Base-by-base conservation (phyloP, 257 asterid species). In the Solanum neorickii region DNA sequence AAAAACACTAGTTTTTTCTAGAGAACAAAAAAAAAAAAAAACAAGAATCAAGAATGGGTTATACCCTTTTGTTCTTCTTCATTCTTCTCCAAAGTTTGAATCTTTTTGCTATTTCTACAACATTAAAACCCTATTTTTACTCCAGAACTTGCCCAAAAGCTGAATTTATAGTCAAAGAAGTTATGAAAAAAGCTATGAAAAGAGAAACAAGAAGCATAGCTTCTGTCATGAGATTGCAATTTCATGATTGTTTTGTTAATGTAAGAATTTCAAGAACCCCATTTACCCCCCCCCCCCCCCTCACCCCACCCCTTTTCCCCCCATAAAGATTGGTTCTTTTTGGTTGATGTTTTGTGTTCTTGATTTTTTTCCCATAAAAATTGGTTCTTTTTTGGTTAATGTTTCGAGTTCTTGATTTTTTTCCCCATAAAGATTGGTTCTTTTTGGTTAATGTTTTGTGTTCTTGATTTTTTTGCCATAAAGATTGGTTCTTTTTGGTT, bases 151-250 rank as follows among this genome's bases (percentile, higher is more conserved):
- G 99, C 87, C 98, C 99, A 31, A 73, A 90, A 33, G 99, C 99
- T 0, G 99, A 97, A 82, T 2, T 2, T 83, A 87, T 95, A 15
- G 99, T 92, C 69, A 93, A 96, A 46, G 89, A 86, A 14, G 95
- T 92, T 29, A 89, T 94, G 86, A 49, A 76, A 82, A 80, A 87
- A 83, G 93, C 97, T 89, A 95, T 95, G 98, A 91, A 62, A 14
- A 91, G 91, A 88, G 99, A 97, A 56, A 86, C 91, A 5, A 90
- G 99, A 85, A 92, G 90, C 42, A 94, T 89, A 20, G 99, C 99
- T 83, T 97, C 99, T 3, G 98, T 95, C 31, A 95, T 97, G 99
- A 97, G 99, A 31, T 87, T 97, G 66, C 99, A 97, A 84, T 97
- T 97, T 90, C 99, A 97, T 83, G 99, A 97, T 85, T 97, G 99